phyloP scores from a whole-genome alignment of 306 rosid species.

The Quercus mongolica region DNA sequence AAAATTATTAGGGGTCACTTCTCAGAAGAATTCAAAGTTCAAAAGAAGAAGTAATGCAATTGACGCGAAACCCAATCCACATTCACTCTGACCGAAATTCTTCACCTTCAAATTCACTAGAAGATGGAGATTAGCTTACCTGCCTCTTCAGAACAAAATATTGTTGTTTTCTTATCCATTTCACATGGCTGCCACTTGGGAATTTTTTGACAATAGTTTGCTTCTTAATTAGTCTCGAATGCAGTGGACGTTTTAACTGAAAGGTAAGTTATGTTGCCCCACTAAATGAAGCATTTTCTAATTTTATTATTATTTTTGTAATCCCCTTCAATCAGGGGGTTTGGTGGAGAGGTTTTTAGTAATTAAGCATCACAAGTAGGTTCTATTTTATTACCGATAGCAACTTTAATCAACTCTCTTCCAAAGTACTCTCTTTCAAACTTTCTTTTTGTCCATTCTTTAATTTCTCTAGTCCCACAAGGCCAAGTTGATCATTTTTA shows the following conservation, averaged over 20 bases:
- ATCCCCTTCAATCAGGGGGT: background rate
- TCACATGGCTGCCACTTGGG: background rate
- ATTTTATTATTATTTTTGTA: background rate
- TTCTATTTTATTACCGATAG: conserved; percentile 19
- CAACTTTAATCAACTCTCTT: background rate
- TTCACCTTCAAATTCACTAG: too few species aligned
- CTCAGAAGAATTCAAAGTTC: too few species aligned
- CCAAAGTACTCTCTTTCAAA: conserved; percentile 6
- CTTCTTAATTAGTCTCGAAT: background rate
- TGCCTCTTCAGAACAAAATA: background rate
- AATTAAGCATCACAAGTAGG: background rate
- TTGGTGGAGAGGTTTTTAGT: background rate
- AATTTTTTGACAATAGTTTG: background rate
- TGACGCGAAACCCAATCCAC: too few species aligned
- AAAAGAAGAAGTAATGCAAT: too few species aligned
- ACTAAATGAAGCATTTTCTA: background rate
- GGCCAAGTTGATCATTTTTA: conserved; percentile 20
- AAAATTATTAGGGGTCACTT: too few species aligned
- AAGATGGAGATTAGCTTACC: too few species aligned
- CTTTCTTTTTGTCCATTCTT: conserved; percentile 19
- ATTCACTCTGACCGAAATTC: too few species aligned
- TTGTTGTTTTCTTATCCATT: background rate
- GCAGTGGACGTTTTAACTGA: background rate
- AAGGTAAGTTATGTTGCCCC: background rate
- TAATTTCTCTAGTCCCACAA: conserved; percentile 1